Base-by-base conservation (phyloP, 495 filamentous ascomycete species). In the Oidiodendron maius region DNA sequence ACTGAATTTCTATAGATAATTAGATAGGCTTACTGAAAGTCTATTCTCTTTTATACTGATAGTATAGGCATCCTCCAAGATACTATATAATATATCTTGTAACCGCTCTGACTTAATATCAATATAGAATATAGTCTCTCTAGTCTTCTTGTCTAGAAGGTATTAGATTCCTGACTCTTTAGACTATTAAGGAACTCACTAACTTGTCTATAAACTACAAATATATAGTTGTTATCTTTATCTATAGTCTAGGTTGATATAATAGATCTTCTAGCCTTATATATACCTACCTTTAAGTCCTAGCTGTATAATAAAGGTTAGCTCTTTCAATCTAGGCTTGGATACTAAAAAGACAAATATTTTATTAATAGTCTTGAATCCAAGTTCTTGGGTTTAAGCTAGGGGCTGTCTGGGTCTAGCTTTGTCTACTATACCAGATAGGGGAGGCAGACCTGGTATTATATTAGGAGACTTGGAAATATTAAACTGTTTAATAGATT, bases 331-430 rank as follows among this genome's bases (percentile, higher is more conserved):
- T 21, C 10, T 37, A 21, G 17, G 12, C n/a, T 28, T 4, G 1
- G 4, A 16, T 11, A 28, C 13, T 5, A 23, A 18, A 26, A n/a
- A 51, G 17, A 39, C 43, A 12, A 46, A 52, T 38, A 88, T 69
- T 65, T 93, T 78, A 66, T 93, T 87, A 3, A 94, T 84, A 10
- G 85, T 79, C 65, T 93, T 91, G 68, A 77, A 95, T 23, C 84
- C 86, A 25, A 87, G 50, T 44, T n/a, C n/a, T n/a, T n/a, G n/a
- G n/a, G n/a, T n/a, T n/a, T n/a, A n/a, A n/a, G n/a, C n/a, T n/a
- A n/a, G n/a, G n/a, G n/a, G n/a, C n/a, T n/a, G n/a, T n/a, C n/a
- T n/a, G n/a, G n/a, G n/a, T n/a, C n/a, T n/a, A n/a, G n/a, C n/a
- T n/a, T n/a, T n/a, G n/a, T n/a, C n/a, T n/a, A n/a, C n/a, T n/a